A percentile compares a stretch with the other conserved stretches of the same genome.
Conservation (phyloP, 208 protist species). For the Crithidia bombi region DNA sequence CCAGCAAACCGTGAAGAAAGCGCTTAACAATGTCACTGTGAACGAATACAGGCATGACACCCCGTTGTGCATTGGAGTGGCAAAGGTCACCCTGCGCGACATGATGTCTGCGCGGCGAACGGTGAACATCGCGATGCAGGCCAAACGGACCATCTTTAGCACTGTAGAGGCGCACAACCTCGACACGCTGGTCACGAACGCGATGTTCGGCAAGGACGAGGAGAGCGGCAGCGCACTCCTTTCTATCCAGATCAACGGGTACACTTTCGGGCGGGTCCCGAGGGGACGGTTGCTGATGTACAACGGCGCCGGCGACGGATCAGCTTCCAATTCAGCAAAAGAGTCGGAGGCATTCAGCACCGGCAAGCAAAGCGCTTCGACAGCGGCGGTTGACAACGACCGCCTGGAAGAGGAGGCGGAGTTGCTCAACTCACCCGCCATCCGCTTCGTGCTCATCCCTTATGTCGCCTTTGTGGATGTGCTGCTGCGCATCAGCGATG, state of each 20-base stretch:
- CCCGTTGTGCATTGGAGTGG: slow-evolving; percentile 81
- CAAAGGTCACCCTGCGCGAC: slow-evolving; percentile 77
- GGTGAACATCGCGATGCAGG: slow-evolving; percentile 75
- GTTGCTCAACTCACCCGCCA: slow-evolving; percentile 46
- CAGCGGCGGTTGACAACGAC: not conserved
- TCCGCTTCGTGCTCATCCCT: slow-evolving; percentile 77
- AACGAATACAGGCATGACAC: slow-evolving; percentile 39
- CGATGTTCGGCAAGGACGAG: slow-evolving; percentile 75
- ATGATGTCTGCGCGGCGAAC: slow-evolving; percentile 62
- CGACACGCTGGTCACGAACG: slow-evolving; percentile 68
- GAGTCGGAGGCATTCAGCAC: slow-evolving; percentile 18
- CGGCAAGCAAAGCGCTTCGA: slow-evolving; percentile 5
- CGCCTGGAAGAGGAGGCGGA: slow-evolving; percentile 10
- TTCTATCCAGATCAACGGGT: slow-evolving; percentile 68
- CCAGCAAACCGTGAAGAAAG: slow-evolving; percentile 22
- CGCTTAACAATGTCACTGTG: slow-evolving; percentile 6
- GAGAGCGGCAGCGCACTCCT: slow-evolving; percentile 72
- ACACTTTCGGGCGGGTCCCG: slow-evolving; percentile 64
- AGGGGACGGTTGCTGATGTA: slow-evolving; percentile 43
- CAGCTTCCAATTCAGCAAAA: not conserved
- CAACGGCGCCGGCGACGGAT: not conserved
- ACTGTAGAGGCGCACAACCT: slow-evolving; percentile 72
- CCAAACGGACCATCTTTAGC: slow-evolving; percentile 57
- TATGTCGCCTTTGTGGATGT: slow-evolving; percentile 76
- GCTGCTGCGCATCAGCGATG: slow-evolving; percentile 55